These are phyloP conservation scores for Cadophora luteo-olivacea DNA, from an alignment of 2,329 filamentous ascomycete species.

Conservation along the genomic window DNA sequence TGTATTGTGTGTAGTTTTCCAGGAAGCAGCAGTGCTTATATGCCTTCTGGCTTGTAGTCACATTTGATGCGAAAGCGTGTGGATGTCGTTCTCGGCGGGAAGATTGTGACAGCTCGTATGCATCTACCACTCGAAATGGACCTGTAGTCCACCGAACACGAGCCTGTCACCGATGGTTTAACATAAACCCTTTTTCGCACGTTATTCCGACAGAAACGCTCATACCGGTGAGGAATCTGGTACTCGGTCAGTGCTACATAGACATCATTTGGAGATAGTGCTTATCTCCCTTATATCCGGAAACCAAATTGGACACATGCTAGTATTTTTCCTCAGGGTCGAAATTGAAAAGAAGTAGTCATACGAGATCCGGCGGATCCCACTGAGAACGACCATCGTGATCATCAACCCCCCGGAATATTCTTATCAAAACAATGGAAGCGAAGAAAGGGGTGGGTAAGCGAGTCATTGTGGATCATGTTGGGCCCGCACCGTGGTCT, in stretches of 20 bases:
- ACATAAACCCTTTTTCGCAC: background rate
- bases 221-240: no score
- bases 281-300: constrained; percentile 8
- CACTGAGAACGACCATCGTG: background rate
- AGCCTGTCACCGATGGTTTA: background rate
- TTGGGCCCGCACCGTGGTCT: background rate
- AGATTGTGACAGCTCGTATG: no score
- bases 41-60: background rate
- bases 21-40: background rate
- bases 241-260: no score
- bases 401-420: background rate
- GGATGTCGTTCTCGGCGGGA: background rate
- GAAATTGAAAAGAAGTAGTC: background rate
- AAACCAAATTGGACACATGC: background rate
- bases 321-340: background rate
- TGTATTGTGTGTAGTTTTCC: background rate
- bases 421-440: background rate
- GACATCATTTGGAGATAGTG: background rate
- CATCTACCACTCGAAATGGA: no score
- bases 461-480: background rate
- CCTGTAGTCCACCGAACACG: background rate
- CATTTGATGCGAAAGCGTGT: background rate
- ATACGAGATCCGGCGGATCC: background rate
- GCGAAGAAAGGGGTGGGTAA: background rate
- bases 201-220: background rate